Percentiles rank a stretch among this genome's conserved stretches.
phyloP scores from a whole-genome alignment of 2,329 filamentous ascomycete species.

The Arthroderma sp. region DNA sequence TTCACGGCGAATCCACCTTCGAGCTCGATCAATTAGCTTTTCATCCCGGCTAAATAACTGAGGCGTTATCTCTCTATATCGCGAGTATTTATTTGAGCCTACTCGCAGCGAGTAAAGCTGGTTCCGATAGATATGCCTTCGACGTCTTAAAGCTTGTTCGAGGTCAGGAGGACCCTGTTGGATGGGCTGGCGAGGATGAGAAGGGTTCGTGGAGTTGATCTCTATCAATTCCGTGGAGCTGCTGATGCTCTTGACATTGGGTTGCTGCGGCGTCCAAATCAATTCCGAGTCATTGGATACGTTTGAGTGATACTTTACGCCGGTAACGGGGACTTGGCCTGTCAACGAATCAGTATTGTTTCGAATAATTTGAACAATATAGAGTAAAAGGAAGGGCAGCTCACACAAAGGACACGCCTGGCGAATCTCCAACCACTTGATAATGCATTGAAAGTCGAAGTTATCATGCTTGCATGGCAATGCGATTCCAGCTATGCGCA shows the following conservation, averaged over 20 bases:
- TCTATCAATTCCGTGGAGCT: too few species aligned
- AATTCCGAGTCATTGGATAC: constrained; percentile 41
- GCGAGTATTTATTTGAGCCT: constrained; percentile 65
- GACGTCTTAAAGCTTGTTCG: constrained; percentile 16
- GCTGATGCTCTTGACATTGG: too few species aligned
- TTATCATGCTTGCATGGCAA: constrained; percentile 64
- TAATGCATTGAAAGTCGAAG: constrained; percentile 76
- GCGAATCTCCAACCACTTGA: constrained; percentile 65
- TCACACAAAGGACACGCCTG: constrained; percentile 68
- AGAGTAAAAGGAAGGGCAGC: constrained; percentile 19
- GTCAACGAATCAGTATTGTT: neutral
- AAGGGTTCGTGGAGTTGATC: too few species aligned
- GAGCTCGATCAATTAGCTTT: constrained; percentile 60
- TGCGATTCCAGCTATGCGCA: constrained; percentile 59
- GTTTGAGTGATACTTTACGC: constrained; percentile 54
- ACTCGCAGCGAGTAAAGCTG: constrained; percentile 67
- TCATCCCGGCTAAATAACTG: constrained; percentile 49
- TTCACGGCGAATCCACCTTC: constrained; percentile 72
- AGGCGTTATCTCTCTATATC: constrained; percentile 62
- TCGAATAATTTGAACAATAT: neutral
- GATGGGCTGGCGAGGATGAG: too few species aligned
- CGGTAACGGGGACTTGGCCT: constrained; percentile 41
- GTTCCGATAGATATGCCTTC: constrained; percentile 60
- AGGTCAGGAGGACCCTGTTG: too few species aligned
- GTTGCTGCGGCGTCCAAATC: constrained; percentile 37